Evolutionary conservation across 495 filamentous ascomycete species (phyloP).

Genomic region (Aspergillus baeticus): DNA sequence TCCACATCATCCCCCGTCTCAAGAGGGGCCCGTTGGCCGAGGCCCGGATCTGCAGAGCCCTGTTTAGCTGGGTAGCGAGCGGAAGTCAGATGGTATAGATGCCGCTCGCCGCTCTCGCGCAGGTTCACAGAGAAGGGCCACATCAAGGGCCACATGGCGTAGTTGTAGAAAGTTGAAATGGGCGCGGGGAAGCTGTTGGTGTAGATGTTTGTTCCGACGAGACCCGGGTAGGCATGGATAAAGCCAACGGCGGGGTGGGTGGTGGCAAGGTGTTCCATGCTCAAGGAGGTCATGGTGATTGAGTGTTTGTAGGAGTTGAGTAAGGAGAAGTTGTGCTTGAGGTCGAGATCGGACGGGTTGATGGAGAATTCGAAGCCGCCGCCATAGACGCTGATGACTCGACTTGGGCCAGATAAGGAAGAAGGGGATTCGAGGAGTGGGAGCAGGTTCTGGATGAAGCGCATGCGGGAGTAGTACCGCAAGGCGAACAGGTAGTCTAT

Average conservation of each 20-base stretch:
- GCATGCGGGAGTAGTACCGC: conserved; percentile 39
- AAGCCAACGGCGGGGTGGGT: conserved; percentile 29
- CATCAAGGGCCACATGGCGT: conserved; percentile 2
- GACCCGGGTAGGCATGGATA: conserved; percentile 39
- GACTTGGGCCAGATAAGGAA: conserved; percentile 22
- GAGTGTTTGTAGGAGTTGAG: conserved; percentile 27
- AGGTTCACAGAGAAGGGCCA: conserved; percentile 5
- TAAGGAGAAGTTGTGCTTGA: conserved; percentile 23
- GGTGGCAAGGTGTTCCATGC: conserved; percentile 32
- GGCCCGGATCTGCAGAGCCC: too few species aligned
- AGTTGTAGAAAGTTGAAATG: conserved; percentile 1
- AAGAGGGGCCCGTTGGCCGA: too few species aligned
- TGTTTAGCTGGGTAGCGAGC: conserved; percentile 1
- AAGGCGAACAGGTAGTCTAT: conserved; percentile 30
- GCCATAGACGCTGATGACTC: conserved; percentile 53
- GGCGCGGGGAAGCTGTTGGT: conserved; percentile 9
- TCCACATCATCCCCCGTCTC: not conserved
- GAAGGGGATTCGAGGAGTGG: conserved; percentile 28
- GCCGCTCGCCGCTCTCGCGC: conserved; percentile 10
- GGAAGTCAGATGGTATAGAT: conserved; percentile 5
- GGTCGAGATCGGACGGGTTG: conserved; percentile 42
- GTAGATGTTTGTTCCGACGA: conserved; percentile 29
- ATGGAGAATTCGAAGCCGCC: conserved; percentile 52
- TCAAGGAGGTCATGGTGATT: conserved; percentile 27
- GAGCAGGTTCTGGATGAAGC: conserved; percentile 34